Evolutionary conservation across 371 early-diverging fungal genomes (phyloP).

Genomic region (Rhizopus sp.): DNA sequence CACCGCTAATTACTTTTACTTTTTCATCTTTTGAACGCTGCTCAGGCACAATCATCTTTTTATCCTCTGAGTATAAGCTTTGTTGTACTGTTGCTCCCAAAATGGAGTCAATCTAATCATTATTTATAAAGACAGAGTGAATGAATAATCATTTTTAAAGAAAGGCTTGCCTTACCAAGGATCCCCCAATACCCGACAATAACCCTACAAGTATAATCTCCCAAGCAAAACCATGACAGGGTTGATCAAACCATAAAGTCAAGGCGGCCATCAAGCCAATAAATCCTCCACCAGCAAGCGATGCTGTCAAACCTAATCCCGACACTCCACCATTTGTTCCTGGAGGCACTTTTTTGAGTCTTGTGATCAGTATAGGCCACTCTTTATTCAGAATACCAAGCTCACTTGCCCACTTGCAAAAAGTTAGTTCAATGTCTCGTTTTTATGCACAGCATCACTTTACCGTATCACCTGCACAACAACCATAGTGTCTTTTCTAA

Average conservation of each 20-base stretch:
- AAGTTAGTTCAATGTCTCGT: not conserved
- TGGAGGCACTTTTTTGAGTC: constrained; percentile 71
- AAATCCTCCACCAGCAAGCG: constrained; percentile 72
- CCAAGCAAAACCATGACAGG: constrained; percentile 40
- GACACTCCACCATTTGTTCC: constrained; percentile 90
- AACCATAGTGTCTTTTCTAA: constrained; percentile 70
- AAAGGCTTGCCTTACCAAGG: constrained; percentile 52
- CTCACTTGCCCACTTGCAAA: constrained; percentile 83
- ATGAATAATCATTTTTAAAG: not conserved
- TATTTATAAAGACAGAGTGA: constrained; percentile 1
- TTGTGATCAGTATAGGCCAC: constrained; percentile 81
- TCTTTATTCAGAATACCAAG: constrained; percentile 75
- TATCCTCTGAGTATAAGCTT: constrained; percentile 65
- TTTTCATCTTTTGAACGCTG: constrained; percentile 38
- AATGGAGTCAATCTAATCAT: constrained; percentile 71
- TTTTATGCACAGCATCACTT: constrained; percentile 5
- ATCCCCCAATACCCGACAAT: constrained; percentile 71
- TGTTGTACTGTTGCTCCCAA: constrained; percentile 85
- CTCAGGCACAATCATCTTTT: constrained; percentile 54
- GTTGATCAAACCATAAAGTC: constrained; percentile 49
- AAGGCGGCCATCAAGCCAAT: constrained; percentile 70
- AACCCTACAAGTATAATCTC: constrained; percentile 52
- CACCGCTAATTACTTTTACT: constrained; percentile 59
- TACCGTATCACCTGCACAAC: constrained; percentile 87
- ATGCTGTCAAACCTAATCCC: constrained; percentile 64